phyloP scores from a whole-genome alignment of 805 yeast genomes.

The Wickerhamomyces bisporus region DNA sequence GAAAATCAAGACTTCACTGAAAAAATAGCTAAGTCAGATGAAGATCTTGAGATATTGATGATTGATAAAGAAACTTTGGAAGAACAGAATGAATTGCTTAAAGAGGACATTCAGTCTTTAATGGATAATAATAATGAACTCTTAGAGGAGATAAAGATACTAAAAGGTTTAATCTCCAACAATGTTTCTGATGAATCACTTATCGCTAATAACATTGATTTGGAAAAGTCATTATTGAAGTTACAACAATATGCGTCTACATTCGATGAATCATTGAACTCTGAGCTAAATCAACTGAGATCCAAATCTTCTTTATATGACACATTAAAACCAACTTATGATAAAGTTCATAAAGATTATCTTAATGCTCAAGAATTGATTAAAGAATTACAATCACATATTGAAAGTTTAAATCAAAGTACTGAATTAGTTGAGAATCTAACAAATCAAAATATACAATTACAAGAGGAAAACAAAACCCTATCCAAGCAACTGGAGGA shows the following conservation, averaged over 20 bases:
- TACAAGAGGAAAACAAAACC: constrained; percentile 28
- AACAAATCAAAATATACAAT: constrained; percentile 30
- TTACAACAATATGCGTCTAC: background rate
- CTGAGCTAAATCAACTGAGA: background rate
- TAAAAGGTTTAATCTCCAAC: constrained; percentile 6
- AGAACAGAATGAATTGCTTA: constrained; percentile 29
- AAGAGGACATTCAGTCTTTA: constrained; percentile 13
- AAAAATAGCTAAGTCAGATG: constrained; percentile 16
- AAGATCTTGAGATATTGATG: constrained; percentile 26
- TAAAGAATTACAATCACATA: constrained; percentile 22
- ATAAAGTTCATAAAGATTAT: constrained; percentile 7
- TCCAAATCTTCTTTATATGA: constrained; percentile 2
- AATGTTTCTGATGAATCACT: background rate
- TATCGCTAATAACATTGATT: background rate
- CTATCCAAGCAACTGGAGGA: constrained; percentile 38
- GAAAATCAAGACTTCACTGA: constrained; percentile 28
- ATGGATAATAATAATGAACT: constrained; percentile 7
- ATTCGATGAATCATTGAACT: background rate
- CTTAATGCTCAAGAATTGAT: constrained; percentile 14
- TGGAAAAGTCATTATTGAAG: background rate
- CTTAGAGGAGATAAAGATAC: constrained; percentile 13
- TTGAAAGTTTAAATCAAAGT: constrained; percentile 26
- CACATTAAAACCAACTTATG: background rate
- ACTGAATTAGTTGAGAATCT: constrained; percentile 30
- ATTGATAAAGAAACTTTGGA: constrained; percentile 42